Percentiles rank a stretch among this genome's conserved stretches.
Conservation (phyloP, 108 stramenopile genomes). For the Cafeteria roenbergensis region DNA sequence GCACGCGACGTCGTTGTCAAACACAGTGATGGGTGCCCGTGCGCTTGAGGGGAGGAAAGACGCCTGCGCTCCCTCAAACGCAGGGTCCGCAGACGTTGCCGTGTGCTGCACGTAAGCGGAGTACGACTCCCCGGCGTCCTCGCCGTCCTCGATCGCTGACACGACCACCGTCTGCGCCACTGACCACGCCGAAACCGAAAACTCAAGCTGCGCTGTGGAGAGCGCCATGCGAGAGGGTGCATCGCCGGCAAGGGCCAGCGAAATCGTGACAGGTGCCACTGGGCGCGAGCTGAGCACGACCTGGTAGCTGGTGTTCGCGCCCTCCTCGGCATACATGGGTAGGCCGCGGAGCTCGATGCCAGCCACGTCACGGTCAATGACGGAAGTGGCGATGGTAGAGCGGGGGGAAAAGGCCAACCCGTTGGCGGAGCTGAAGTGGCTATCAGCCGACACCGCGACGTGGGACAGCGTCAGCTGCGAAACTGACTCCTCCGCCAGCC, state of each 20-base stretch:
- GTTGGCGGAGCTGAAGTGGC: not conserved
- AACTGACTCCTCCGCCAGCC: not conserved
- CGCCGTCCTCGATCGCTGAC: not conserved
- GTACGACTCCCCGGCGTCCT: not conserved
- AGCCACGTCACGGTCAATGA: not conserved
- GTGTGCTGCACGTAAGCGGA: not conserved
- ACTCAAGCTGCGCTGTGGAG: not conserved
- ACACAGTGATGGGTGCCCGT: not conserved
- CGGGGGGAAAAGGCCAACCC: not conserved
- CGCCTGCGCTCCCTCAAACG: not conserved
- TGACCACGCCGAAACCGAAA: not conserved
- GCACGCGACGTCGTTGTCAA: not conserved
- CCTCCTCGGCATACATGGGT: not conserved
- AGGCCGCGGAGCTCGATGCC: not conserved
- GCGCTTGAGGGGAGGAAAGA: not conserved
- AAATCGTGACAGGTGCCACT: not conserved
- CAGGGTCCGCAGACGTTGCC: not conserved
- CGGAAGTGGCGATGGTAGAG: not conserved
- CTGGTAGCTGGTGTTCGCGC: not conserved
- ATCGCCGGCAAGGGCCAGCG: not conserved
- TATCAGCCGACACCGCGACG: not conserved
- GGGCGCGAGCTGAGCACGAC: not conserved
- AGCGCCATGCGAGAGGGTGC: not conserved
- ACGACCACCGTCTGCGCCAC: not conserved
- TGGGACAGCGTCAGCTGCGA: not conserved